Evolutionary conservation across 768 basidiomycete species (phyloP).

Genomic region (Naganishia onofrii): DNA sequence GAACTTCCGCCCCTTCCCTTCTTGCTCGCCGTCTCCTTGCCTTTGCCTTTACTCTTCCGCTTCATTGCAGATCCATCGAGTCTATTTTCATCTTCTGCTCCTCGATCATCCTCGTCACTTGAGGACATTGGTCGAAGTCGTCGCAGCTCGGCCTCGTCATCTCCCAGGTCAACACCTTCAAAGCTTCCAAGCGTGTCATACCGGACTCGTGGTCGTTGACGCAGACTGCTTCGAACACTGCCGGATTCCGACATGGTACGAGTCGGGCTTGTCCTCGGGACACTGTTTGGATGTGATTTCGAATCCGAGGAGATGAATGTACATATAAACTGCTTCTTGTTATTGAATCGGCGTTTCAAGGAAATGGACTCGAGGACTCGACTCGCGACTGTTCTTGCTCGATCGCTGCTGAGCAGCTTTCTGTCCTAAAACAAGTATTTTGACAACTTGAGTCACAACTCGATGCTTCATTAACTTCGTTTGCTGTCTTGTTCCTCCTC

Average conservation of each 20-base stretch:
- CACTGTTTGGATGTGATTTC: neutral
- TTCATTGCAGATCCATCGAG: neutral
- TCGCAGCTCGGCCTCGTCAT: conserved; percentile 7
- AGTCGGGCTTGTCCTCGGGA: neutral
- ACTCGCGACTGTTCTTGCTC: neutral
- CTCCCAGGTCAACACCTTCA: conserved; percentile 20
- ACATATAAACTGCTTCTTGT: too few relatives aligned
- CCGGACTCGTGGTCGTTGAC: conserved; percentile 10
- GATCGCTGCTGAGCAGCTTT: neutral
- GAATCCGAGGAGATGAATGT: neutral
- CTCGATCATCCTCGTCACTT: conserved; percentile 9
- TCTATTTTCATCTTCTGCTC: neutral
- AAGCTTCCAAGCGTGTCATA: conserved; percentile 23
- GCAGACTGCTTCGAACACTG: conserved; percentile 8
- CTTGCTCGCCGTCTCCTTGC: conserved; percentile 1
- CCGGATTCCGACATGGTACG: neutral
- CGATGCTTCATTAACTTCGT: neutral
- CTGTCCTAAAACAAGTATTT: neutral
- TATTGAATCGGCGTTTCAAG: too few relatives aligned
- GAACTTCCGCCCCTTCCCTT: neutral
- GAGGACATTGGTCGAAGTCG: conserved; percentile 18
- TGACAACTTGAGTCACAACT: neutral
- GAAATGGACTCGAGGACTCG: too few relatives aligned
- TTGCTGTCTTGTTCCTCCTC: neutral
- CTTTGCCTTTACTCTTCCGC: conserved; percentile 3